phyloP scores from a whole-genome alignment of 2,329 filamentous ascomycete species.

The Phialemonium atrogriseum region DNA sequence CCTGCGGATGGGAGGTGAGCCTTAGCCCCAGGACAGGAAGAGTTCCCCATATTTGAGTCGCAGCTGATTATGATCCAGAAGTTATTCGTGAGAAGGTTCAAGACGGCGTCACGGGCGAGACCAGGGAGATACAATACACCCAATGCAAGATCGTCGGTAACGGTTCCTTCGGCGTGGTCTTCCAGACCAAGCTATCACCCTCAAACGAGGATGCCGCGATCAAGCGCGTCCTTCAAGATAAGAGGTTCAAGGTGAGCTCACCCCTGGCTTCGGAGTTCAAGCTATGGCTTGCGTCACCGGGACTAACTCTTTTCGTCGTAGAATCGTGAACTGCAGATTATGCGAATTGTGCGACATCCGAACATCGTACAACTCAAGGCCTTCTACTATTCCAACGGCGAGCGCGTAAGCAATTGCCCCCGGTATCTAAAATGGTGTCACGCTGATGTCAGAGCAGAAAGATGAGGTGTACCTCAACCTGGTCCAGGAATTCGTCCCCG shows the following conservation, averaged over 20 bases:
- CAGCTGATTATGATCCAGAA: conserved; percentile 47
- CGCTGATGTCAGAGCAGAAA: conserved; percentile 49
- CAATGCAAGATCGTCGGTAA: conserved; percentile 99
- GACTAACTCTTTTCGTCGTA: conserved; percentile 31
- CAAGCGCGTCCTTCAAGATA: conserved; percentile 97
- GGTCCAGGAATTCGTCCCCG: conserved; percentile 94
- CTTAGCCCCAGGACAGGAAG: conserved; percentile 4
- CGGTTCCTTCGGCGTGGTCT: conserved; percentile 96
- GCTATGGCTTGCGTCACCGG: too few relatives aligned
- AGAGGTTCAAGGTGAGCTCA: conserved; percentile 97
- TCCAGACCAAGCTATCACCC: conserved; percentile 97
- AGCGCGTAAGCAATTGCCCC: conserved; percentile 58
- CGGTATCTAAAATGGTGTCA: conserved; percentile 6
- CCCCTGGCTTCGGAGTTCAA: too few relatives aligned
- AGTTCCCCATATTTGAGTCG: too few relatives aligned
- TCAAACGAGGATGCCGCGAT: conserved; percentile 97
- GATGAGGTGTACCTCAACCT: conserved; percentile 98
- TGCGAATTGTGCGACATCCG: conserved; percentile 97
- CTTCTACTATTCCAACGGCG: conserved; percentile 98
- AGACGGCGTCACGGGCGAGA: conserved; percentile 94
- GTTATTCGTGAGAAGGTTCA: conserved; percentile 98
- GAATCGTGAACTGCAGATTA: conserved; percentile 99
- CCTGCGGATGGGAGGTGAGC: conserved; percentile 95
- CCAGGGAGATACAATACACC: conserved; percentile 93
- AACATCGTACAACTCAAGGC: conserved; percentile 99